Percentiles rank a stretch among this genome's conserved stretches.
phyloP scores from a whole-genome alignment of 1,139 yeast species.

The Kodamaea ohmeri region DNA sequence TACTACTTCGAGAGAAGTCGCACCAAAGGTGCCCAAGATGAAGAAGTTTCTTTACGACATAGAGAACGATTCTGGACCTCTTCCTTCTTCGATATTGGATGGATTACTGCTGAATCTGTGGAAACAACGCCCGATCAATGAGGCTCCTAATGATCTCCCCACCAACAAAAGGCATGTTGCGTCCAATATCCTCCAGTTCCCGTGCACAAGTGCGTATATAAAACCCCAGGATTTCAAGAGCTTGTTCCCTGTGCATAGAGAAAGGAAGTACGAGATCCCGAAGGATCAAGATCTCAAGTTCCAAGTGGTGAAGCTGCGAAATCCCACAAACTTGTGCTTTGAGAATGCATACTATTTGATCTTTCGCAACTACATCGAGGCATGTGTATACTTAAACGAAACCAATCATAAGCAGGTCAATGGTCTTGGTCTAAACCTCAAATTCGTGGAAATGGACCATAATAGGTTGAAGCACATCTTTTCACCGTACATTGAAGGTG shows the following conservation, averaged over 20 bases:
- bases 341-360: conserved; percentile 51
- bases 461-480: conserved; percentile 24
- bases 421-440: conserved; percentile 46
- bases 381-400: conserved; percentile 50
- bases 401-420: conserved; percentile 48
- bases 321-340: conserved; percentile 42
- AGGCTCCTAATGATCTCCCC: conserved; percentile 27
- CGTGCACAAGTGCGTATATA: conserved; percentile 37
- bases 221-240: conserved; percentile 37
- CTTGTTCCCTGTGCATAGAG: conserved; percentile 33
- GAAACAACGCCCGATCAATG: conserved; percentile 28
- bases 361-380: conserved; percentile 46
- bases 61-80: conserved; percentile 11
- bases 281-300: conserved; percentile 26
- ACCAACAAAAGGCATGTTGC: conserved; percentile 10
- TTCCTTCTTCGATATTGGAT: conserved; percentile 27
- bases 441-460: conserved; percentile 34
- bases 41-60: conserved; percentile 26
- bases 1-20: conserved; percentile 30
- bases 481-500: conserved; percentile 25
- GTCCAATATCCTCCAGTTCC: conserved; percentile 35
- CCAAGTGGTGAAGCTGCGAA: conserved; percentile 45
- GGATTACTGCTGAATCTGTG: conserved; percentile 31
- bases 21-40: conserved; percentile 27
- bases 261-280: conserved; percentile 29